A percentile compares a stretch with the other conserved stretches of the same genome.
Evolutionary conservation across 352 stramenopile genomes (phyloP).

Genomic region (Pythium aquatile): DNA sequence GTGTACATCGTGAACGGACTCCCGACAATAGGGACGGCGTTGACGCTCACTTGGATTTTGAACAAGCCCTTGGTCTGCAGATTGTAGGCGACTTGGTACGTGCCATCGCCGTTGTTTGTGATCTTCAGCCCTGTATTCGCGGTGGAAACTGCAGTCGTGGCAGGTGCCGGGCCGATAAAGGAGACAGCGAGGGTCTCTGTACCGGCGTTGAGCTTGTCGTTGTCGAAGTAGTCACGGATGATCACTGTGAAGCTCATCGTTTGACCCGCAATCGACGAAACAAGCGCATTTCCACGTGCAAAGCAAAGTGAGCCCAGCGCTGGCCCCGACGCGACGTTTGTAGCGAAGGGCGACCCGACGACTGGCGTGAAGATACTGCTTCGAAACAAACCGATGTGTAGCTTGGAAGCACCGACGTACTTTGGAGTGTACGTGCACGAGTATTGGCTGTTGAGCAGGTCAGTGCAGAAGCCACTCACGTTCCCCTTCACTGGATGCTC

Average conservation of each 20-base stretch:
- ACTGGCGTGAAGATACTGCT: conserved; percentile 29
- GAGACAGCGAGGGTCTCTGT: conserved; percentile 38
- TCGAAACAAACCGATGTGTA: conserved; percentile 37
- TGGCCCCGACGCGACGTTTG: conserved; percentile 47
- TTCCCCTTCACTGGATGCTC: conserved; percentile 36
- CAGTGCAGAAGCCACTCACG: conserved; percentile 42
- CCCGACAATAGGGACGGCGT: conserved; percentile 35
- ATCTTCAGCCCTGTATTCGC: conserved; percentile 27
- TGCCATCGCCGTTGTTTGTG: conserved; percentile 34
- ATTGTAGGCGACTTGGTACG: conserved; percentile 45
- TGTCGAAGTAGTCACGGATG: conserved; percentile 58
- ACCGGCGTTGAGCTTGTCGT: conserved; percentile 60
- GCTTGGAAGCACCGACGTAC: conserved; percentile 34
- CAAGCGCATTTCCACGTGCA: conserved; percentile 41
- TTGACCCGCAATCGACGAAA: conserved; percentile 52
- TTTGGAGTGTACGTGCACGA: conserved; percentile 59
- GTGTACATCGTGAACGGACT: conserved; percentile 65
- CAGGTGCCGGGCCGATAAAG: conserved; percentile 38
- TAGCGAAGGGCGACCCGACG: conserved; percentile 46
- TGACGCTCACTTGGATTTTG: conserved; percentile 42
- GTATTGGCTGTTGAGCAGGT: conserved; percentile 58
- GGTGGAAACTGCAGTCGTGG: conserved; percentile 15
- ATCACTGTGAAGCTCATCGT: conserved; percentile 46
- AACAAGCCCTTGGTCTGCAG: conserved; percentile 45
- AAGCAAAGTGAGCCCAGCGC: conserved; percentile 45